Evolutionary conservation across 2,329 filamentous ascomycete genomes (phyloP).

Genomic region (Cryphonectria naterciae): DNA sequence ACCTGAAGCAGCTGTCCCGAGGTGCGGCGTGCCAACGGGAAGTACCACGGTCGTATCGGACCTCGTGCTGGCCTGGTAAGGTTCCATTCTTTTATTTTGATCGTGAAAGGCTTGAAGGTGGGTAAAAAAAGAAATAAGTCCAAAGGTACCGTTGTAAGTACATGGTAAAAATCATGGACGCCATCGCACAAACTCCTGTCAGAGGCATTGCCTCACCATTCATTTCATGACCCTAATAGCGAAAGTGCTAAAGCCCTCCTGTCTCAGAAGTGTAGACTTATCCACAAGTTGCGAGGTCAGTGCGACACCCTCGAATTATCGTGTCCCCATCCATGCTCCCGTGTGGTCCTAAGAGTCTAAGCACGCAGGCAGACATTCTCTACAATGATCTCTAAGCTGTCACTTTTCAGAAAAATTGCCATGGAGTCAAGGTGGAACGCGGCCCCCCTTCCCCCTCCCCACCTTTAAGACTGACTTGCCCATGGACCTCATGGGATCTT

Average conservation of each 20-base stretch:
- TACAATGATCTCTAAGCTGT: neutral
- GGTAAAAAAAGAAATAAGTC: neutral
- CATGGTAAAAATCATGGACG: neutral
- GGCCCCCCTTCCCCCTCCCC: neutral
- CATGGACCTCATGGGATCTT: neutral
- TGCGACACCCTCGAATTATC: constrained; percentile 9
- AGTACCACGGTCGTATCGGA: neutral
- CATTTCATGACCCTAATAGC: neutral
- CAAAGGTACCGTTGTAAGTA: neutral
- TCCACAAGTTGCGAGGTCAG: constrained; percentile 6
- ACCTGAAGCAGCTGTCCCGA: neutral
- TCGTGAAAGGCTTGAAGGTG: neutral
- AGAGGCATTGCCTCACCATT: neutral
- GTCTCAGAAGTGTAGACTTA: constrained; percentile 7
- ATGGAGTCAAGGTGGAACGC: neutral
- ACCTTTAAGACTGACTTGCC: neutral
- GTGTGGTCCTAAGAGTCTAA: neutral
- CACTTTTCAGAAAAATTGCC: neutral
- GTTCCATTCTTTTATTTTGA: neutral
- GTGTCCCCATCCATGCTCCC: neutral
- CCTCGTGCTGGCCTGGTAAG: neutral
- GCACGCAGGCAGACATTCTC: neutral
- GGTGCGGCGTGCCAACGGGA: neutral
- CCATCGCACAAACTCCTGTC: neutral
- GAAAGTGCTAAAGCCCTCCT: constrained; percentile 5